Base-by-base conservation (phyloP, 192 early-diverging fungal genomes). In the Backusella macrospora region DNA sequence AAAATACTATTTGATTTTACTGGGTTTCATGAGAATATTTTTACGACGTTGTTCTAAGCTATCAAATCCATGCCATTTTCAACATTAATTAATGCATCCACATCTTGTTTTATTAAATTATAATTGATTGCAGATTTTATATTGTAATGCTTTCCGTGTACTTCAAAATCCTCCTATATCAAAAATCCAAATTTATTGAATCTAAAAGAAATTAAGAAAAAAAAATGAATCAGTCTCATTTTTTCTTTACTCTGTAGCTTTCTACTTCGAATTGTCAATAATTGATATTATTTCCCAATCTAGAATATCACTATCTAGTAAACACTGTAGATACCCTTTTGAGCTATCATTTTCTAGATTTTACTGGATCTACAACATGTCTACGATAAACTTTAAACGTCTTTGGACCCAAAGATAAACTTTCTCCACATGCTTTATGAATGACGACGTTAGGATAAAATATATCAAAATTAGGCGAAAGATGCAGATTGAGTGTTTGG, bases 401-500 rank as follows among this genome's bases (percentile, higher is more conserved):
- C 26, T 59, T 59, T 9, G 52, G 52, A 59, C 26, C 23, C 26
- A 59, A 59, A 59, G 52, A 9, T 59, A 59, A 26, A 59, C 21
- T 59, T 12, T 59, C 52, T 3, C 21, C 21, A 4, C 52, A 18
- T 59, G 52, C 21, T 9, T 59, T 21, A 29, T 67, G 43, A 64
- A 81, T 72, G 15, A 72, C 83, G 3, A 89, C 89, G 4, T 89
- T 75, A 1, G 91, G 87, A 74, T 93, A 91, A 59, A 93, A 75
- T 45, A 93, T 71, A 73, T 92, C 91, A 15, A 79, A 65, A 77
- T 93, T 93, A 34, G 90, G 91, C 72, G 88, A 85, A 26, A 93
- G 79, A 47, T 92, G 73, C 47, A 93, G 77, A 59, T 76, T 73
- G 65, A 91, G 91, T 1, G 91, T 91, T 26, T 82, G 83, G 75